Base-by-base conservation (phyloP, 441 rosid species). In the Gossypium gossypioides region DNA sequence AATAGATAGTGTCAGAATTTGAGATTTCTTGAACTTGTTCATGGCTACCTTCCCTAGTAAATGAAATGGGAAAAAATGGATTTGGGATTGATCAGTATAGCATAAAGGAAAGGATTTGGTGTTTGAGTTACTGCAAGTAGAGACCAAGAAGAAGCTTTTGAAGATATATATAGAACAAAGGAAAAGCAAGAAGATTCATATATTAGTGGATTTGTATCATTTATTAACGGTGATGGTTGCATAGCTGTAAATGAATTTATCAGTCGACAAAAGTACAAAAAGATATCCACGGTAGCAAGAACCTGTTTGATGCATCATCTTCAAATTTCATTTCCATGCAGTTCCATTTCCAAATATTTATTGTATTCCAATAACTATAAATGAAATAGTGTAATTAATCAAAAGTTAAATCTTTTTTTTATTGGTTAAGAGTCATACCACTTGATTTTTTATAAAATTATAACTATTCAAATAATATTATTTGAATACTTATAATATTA, bases 11-110 rank as follows among this genome's bases (percentile, higher is more conserved):
- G 81, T 60, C 24, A 85, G 59, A 58, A 87, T 62, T 69, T 87
- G 85, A 54, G 85, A 81, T 60, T 66, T 84, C 69, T 76, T 86
- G 72, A 80, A 69, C 78, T 79, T 82, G 81, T 34, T 72, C 86
- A 82, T 82, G 6, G 50, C 68, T 71, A 27, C 42, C 42, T 37
- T 40, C 29, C 32, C 54, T 18, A 3, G 42, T 37, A 34, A 34
- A 34, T 34, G 40, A 34, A 34, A 34, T 34, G 40, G 40, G 42
- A 37, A 37, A 8, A 37, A 18, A 32, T 3, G 42, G 25, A 5
- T 29, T 34, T 29, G 48, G 34, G 22, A 51, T 16, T 0, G 18
- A 24, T 21, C 18, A 7, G 32, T 57, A 15, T 57, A 10, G 42
- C 51, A 27, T 21, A 2, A 25, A 56, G 55, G 16, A 29, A 42